Evolutionary conservation across 176 grass and related monocot genomes (phyloP).

Genomic region (Ampelocalamus luodianensis): DNA sequence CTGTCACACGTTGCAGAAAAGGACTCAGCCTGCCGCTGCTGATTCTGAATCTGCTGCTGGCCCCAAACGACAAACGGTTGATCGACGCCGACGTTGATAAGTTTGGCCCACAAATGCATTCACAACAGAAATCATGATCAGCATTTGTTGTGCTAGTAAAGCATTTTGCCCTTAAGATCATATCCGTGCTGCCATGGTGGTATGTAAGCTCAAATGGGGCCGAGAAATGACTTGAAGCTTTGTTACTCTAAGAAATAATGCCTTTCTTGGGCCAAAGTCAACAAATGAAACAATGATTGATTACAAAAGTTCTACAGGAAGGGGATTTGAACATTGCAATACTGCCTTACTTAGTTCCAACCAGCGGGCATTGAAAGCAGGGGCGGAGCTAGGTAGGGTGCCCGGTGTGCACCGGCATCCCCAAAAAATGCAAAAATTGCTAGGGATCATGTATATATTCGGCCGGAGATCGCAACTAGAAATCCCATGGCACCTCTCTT

Average conservation of each 20-base stretch:
- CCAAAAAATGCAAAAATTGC: no score
- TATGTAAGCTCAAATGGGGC: not conserved
- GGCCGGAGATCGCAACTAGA: no score
- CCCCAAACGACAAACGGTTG: no score
- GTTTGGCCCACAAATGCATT: no score
- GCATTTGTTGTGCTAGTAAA: not conserved
- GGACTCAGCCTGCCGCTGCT: no score
- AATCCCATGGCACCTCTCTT: no score
- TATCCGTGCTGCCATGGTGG: not conserved
- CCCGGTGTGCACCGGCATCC: no score
- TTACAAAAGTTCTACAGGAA: slow-evolving; percentile 8
- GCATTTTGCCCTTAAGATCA: not conserved
- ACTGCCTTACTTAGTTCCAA: not conserved
- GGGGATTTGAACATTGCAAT: not conserved
- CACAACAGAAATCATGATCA: not conserved
- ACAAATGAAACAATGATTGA: not conserved
- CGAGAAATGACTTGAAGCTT: slow-evolving; percentile 14
- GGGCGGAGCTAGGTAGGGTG: no score
- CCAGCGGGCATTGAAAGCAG: not conserved
- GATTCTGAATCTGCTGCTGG: no score
- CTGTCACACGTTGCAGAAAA: no score
- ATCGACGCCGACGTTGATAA: no score
- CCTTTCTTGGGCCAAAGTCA: not conserved
- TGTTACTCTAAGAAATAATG: not conserved
- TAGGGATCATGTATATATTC: no score